phyloP scores from a whole-genome alignment of 2,329 filamentous ascomycete genomes.

The Biscogniauxia mediterranea region DNA sequence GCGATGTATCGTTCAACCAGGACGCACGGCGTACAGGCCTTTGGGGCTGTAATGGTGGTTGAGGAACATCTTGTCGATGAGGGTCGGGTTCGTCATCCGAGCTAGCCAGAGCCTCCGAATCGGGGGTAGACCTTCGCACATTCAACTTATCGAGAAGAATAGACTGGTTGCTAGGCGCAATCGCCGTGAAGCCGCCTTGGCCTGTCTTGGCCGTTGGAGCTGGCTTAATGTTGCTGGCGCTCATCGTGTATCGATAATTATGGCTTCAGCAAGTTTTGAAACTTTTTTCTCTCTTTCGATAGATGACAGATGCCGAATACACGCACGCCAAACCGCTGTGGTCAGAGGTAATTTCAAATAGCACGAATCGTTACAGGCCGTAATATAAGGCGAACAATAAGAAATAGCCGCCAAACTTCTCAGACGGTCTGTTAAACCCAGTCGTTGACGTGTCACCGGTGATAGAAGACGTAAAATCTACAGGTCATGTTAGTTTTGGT shows the following conservation, averaged over 20 bases:
- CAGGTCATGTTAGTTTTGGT: conserved; percentile 12
- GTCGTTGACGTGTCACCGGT: conserved; percentile 6
- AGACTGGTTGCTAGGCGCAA: conserved; percentile 59
- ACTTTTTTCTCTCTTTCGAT: conserved; percentile 2
- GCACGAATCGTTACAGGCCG: conserved; percentile 25
- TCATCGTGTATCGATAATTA: conserved; percentile 43
- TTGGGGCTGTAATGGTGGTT: conserved; percentile 47
- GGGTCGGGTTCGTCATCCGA: conserved; percentile 88
- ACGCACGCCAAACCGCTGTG: not conserved
- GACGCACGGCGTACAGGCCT: conserved; percentile 72
- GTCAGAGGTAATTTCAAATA: conserved; percentile 7
- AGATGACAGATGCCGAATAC: conserved; percentile 10
- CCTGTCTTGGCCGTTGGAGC: conserved; percentile 51
- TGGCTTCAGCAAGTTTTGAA: conserved; percentile 10
- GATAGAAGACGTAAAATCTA: conserved; percentile 11
- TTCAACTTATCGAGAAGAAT: conserved; percentile 73
- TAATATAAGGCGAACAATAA: conserved; percentile 12
- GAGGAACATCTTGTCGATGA: conserved; percentile 52
- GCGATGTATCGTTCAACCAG: conserved; percentile 82
- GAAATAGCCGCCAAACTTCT: conserved; percentile 8
- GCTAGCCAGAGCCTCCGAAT: conserved; percentile 89
- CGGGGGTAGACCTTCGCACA: conserved; percentile 80
- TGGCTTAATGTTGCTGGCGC: conserved; percentile 48
- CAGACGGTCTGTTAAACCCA: conserved; percentile 1
- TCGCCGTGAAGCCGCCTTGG: conserved; percentile 43